These are phyloP conservation scores for Odonthalia washingtoniensis DNA, from an alignment of 31 red algal species.

Conservation along the genomic window DNA sequence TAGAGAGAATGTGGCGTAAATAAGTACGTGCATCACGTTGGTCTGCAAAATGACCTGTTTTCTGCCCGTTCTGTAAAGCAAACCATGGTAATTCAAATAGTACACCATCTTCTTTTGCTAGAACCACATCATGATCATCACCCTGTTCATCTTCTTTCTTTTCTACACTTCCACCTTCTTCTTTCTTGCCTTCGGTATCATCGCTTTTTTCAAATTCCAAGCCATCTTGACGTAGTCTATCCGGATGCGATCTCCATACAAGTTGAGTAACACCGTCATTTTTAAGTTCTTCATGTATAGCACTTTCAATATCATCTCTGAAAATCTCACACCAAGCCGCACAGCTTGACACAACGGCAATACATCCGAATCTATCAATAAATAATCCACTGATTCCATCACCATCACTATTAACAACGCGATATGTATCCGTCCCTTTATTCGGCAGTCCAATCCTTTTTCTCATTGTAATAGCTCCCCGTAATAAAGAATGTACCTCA, in stretches of 20 bases:
- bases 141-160: no score
- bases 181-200: neutral
- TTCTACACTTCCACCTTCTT: slow-evolving; percentile 25
- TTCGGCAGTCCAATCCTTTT: neutral
- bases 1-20: slow-evolving; percentile 34
- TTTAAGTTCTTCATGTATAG: neutral
- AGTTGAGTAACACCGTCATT: neutral
- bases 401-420: slow-evolving; percentile 48
- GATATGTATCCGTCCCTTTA: neutral
- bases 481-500: neutral
- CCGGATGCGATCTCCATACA: slow-evolving; percentile 53
- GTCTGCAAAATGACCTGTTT: slow-evolving; percentile 83
- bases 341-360: slow-evolving; percentile 10
- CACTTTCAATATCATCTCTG: neutral
- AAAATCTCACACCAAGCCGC: neutral
- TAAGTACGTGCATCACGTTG: slow-evolving; percentile 69
- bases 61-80: slow-evolving; percentile 59
- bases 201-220: neutral
- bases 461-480: neutral
- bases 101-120: slow-evolving; percentile 41
- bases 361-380: slow-evolving; percentile 18
- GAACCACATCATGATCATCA: neutral
- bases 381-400: slow-evolving; percentile 38
- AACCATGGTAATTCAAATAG: slow-evolving; percentile 21
- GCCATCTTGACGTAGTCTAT: slow-evolving; percentile 52